These are phyloP conservation scores for Piper betle DNA, from an alignment of 164 flowering plant genomes.

Conservation along the genomic window DNA sequence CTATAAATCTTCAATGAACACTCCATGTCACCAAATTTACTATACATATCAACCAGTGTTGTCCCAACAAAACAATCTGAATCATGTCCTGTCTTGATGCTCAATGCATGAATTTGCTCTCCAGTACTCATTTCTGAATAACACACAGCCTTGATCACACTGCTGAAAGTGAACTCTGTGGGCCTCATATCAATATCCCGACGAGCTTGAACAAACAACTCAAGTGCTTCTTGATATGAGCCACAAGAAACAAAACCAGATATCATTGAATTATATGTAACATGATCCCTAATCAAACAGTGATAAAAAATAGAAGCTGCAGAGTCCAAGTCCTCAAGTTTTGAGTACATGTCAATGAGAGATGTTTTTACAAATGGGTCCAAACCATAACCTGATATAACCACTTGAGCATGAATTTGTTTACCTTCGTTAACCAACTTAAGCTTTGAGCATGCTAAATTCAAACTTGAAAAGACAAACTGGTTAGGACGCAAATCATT, in stretches of 20 bases:
- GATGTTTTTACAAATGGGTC: constrained; percentile 16
- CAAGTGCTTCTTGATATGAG: constrained; percentile 12
- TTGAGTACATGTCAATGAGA: constrained; percentile 22
- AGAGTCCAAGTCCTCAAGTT: constrained; percentile 11
- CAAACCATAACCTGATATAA: constrained; percentile 11
- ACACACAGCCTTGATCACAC: constrained; percentile 55
- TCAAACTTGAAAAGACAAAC: constrained; percentile 20
- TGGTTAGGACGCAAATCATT: constrained; percentile 30
- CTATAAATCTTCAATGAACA: constrained; percentile 55
- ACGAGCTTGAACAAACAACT: constrained; percentile 12
- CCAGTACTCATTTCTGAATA: constrained; percentile 31
- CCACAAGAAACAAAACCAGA: constrained; percentile 13
- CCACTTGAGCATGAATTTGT: constrained; percentile 22
- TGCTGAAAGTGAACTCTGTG: constrained; percentile 46
- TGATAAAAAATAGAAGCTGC: constrained; percentile 9
- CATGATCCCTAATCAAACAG: constrained; percentile 6
- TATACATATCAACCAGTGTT: constrained; percentile 82
- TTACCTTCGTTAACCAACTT: constrained; percentile 12
- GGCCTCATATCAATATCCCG: constrained; percentile 8
- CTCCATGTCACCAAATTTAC: constrained; percentile 43
- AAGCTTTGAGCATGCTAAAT: constrained; percentile 16
- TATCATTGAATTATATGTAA: constrained; percentile 17
- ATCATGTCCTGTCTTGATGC: constrained; percentile 46
- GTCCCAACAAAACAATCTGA: constrained; percentile 70
- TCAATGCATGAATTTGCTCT: constrained; percentile 39